A percentile compares a stretch with the other conserved stretches of the same genome.
Evolutionary conservation across 768 basidiomycete species (phyloP).

Genomic region (Boletales sp.): DNA sequence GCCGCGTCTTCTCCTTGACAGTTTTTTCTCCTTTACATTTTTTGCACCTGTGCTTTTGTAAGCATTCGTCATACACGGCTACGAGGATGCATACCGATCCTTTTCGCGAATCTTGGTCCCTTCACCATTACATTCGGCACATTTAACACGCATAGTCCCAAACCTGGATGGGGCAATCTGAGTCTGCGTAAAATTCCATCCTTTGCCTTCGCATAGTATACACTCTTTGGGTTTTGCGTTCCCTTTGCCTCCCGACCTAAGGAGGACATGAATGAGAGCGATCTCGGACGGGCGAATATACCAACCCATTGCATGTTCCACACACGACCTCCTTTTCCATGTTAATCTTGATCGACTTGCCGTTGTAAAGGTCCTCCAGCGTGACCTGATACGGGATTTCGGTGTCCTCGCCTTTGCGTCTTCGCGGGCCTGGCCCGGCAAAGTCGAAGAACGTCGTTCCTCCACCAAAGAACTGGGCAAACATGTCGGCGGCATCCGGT

Average conservation of each 20-base stretch:
- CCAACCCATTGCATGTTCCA: conserved; percentile 74
- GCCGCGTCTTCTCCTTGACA: conserved; percentile 82
- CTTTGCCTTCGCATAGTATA: conserved; percentile 78
- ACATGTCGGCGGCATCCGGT: conserved; percentile 59
- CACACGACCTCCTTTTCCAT: conserved; percentile 86
- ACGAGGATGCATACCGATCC: conserved; percentile 54
- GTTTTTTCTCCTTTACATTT: conserved; percentile 90
- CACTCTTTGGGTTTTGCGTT: conserved; percentile 85
- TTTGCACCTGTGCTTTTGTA: conserved; percentile 64
- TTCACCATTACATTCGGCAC: conserved; percentile 65
- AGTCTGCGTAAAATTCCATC: conserved; percentile 60
- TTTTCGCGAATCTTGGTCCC: conserved; percentile 79
- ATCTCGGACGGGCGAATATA: neutral
- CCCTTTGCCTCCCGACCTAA: conserved; percentile 76
- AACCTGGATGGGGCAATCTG: conserved; percentile 48
- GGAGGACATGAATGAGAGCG: conserved; percentile 3
- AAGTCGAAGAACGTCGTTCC: conserved; percentile 64
- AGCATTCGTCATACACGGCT: neutral
- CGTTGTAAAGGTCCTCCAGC: conserved; percentile 90
- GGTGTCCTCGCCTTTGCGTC: conserved; percentile 66
- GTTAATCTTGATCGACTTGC: conserved; percentile 83
- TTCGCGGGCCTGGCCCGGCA: conserved; percentile 44
- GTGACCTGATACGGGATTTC: conserved; percentile 80
- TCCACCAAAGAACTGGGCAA: conserved; percentile 68
- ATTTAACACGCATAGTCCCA: conserved; percentile 52